These are phyloP conservation scores for Purshia tridentata DNA, from an alignment of 306 rosid genomes.

Conservation along the genomic window DNA sequence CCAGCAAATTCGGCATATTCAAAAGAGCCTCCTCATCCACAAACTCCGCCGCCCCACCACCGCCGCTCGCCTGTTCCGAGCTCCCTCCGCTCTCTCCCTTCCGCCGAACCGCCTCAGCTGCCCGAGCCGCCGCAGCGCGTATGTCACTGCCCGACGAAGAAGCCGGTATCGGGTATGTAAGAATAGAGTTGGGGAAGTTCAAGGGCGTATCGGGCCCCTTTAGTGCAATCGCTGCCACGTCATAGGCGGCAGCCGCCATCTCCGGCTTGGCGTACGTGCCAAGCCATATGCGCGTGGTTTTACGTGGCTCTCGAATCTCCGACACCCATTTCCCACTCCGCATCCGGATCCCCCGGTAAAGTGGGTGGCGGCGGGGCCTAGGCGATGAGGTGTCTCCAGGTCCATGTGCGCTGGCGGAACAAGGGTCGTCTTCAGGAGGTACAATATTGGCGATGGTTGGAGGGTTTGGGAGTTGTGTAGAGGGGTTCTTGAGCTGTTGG, in stretches of 20 bases:
- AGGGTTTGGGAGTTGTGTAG: neutral
- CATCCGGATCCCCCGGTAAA: constrained; percentile 62
- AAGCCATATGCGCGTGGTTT: constrained; percentile 85
- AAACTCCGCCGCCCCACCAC: constrained; percentile 23
- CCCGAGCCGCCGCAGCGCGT: constrained; percentile 72
- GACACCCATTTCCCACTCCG: constrained; percentile 97
- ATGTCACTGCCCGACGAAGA: constrained; percentile 67
- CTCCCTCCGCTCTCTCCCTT: constrained; percentile 9
- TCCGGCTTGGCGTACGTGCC: constrained; percentile 80
- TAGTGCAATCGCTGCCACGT: constrained; percentile 82
- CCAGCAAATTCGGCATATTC: constrained; percentile 55
- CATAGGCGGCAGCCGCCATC: constrained; percentile 97
- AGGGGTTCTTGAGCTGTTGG: neutral
- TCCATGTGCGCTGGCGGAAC: no score
- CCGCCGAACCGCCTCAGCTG: constrained; percentile 62
- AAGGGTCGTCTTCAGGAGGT: no score
- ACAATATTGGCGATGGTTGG: no score
- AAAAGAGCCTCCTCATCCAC: constrained; percentile 43
- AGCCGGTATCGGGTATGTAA: constrained; percentile 60
- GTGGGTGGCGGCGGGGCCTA: constrained; percentile 26
- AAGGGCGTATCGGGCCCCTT: constrained; percentile 66
- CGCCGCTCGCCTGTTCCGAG: neutral
- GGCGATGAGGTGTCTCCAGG: no score
- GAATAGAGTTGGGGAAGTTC: constrained; percentile 60
- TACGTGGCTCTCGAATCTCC: constrained; percentile 91